Conservation (phyloP, 2,329 filamentous ascomycete genomes). For the Fonsecaea multimorphosa region DNA sequence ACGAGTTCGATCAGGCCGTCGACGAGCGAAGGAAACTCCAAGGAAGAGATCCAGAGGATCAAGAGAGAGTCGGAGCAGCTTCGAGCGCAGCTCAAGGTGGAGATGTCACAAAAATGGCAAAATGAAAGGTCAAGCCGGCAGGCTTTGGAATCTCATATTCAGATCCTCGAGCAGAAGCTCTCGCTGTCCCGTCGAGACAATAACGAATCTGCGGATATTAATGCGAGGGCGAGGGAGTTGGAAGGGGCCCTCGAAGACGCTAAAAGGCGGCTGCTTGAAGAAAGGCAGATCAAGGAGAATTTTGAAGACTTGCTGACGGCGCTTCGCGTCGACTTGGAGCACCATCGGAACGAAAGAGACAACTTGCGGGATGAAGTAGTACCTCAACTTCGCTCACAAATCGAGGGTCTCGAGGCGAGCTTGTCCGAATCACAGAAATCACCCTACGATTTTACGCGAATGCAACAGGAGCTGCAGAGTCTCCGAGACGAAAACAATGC, state of each 20-base stretch:
- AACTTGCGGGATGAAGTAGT: constrained; percentile 88
- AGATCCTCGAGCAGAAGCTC: constrained; percentile 78
- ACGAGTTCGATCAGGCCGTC: constrained; percentile 82
- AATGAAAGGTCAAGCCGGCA: constrained; percentile 80
- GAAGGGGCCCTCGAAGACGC: constrained; percentile 82
- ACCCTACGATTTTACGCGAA: constrained; percentile 78
- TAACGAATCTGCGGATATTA: constrained; percentile 53
- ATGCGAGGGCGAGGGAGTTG: constrained; percentile 74
- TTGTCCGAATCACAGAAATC: constrained; percentile 69
- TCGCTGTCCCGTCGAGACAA: constrained; percentile 55
- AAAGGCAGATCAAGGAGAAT: constrained; percentile 85
- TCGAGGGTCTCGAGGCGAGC: constrained; percentile 62
- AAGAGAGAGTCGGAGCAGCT: constrained; percentile 88
- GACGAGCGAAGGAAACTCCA: constrained; percentile 60
- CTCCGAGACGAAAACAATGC: constrained; percentile 60
- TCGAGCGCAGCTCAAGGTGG: constrained; percentile 82
- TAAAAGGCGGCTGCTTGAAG: constrained; percentile 79
- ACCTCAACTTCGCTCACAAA: constrained; percentile 74
- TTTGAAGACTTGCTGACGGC: constrained; percentile 90
- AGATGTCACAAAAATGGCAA: constrained; percentile 83
- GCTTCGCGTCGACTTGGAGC: constrained; percentile 80
- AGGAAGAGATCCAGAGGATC: constrained; percentile 79
- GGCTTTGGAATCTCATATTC: constrained; percentile 81
- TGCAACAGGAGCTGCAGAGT: constrained; percentile 82
- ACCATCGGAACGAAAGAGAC: constrained; percentile 84